Base-by-base conservation (phyloP, 78 protist species). In the Guillardia theta region DNA sequence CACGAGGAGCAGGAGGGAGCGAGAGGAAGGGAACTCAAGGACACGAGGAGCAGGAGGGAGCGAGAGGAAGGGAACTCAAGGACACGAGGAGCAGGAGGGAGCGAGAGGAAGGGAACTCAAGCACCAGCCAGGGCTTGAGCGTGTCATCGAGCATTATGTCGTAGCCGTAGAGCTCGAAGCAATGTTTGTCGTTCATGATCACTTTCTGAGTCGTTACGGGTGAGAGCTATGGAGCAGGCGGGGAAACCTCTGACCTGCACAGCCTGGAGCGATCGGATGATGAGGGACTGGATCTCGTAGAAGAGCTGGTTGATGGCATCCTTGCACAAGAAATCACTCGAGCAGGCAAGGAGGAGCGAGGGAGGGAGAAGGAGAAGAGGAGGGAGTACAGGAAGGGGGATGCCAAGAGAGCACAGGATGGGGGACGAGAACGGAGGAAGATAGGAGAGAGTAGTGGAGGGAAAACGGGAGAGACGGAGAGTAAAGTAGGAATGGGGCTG, bases 131-230 rank as follows among this genome's bases (percentile, higher is more conserved):
- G 0, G 97, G 97, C 90, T 93, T 96, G 46, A 96, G 94, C 15
- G 0, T 18, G 48, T 50, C 76, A 70, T 96, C 97, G 53, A 97
- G 54, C 53, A 96, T 41, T 0, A 96, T 19, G 87, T 96, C 97
- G 83, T 96, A 97, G 48, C 97, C 97, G 88, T 96, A 96, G 64
- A 97, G 77, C 96, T 98, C 98, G 46, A 97, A 97, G 96, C 98
- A 97, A 93, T 96, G 97, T 70, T 96, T 96, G 95, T 97, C 98
- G 39, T 80, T 36, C 50, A 96, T 95, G 83, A 97, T 96, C 77
- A 95, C 83, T 47, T 48, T 0, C 30, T 12, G 15, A 5, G 43
- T 5, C 22, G 9, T 33, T 4, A 15, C 78, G 9, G 93, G 64
- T 9, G 44, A 44, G 93, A 12, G 36, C 6, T 10, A 12, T 6